Evolutionary conservation across 148 eudicot genomes (phyloP).

Genomic region (Drosera capensis): DNA sequence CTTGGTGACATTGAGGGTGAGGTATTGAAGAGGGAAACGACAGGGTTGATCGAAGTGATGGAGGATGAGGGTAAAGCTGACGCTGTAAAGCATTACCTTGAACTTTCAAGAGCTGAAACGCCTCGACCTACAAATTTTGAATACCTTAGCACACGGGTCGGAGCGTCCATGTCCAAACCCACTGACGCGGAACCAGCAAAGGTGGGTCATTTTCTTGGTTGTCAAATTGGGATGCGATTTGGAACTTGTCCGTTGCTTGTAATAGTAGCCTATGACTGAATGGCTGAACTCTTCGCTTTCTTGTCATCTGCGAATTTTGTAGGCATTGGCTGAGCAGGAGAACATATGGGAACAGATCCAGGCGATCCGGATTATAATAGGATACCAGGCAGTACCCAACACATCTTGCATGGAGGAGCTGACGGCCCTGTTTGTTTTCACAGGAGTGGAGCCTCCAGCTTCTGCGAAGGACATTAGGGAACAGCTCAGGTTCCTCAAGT

Average conservation of each 20-base stretch:
- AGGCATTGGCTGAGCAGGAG: conserved; percentile 15
- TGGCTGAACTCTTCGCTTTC: background rate
- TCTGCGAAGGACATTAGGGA: conserved; percentile 15
- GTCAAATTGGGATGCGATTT: too few relatives aligned
- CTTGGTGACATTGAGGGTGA: conserved; percentile 7
- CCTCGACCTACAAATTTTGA: background rate
- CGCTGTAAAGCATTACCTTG: background rate
- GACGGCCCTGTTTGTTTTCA: conserved; percentile 54
- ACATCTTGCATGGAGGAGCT: conserved; percentile 40
- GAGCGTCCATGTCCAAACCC: too few relatives aligned
- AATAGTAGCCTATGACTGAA: background rate
- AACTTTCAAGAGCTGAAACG: background rate
- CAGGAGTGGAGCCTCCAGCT: conserved; percentile 65
- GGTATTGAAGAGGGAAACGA: conserved; percentile 15
- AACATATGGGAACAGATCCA: conserved; percentile 46
- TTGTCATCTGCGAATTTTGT: background rate
- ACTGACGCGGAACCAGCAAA: too few relatives aligned
- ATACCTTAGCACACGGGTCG: too few relatives aligned
- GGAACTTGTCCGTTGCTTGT: background rate
- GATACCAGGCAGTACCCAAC: conserved; percentile 31
- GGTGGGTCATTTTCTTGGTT: too few relatives aligned
- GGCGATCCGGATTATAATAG: conserved; percentile 47
- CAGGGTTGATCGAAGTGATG: conserved; percentile 8
- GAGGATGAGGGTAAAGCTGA: conserved; percentile 5
- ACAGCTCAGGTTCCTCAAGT: conserved; percentile 55